Conservation (phyloP, 2,329 filamentous ascomycete species). For the Trichoderma simmonsii region DNA sequence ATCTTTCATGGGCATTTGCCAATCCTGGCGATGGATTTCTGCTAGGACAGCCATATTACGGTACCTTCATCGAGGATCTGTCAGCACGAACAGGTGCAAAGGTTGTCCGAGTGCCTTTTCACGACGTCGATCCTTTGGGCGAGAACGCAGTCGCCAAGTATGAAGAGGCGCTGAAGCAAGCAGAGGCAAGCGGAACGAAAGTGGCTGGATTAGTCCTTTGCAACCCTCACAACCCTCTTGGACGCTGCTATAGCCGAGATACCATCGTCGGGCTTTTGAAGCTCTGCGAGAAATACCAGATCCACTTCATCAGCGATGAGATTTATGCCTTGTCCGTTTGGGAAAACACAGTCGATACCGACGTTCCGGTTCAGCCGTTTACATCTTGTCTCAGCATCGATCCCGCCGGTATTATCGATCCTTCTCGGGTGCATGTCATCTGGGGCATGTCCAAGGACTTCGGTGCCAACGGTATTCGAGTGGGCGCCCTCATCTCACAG, state of each 20-base stretch:
- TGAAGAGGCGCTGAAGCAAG: constrained; percentile 40
- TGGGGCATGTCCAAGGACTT: constrained; percentile 51
- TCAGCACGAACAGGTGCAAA: constrained; percentile 38
- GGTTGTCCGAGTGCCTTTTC: constrained; percentile 44
- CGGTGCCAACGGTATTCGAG: constrained; percentile 52
- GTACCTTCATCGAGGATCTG: constrained; percentile 46
- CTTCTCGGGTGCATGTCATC: constrained; percentile 47
- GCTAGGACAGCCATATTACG: constrained; percentile 43
- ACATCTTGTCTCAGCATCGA: constrained; percentile 46
- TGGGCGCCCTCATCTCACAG: constrained; percentile 49
- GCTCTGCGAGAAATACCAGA: constrained; percentile 44
- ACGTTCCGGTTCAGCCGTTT: constrained; percentile 34
- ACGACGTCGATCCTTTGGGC: constrained; percentile 41
- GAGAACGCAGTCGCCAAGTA: constrained; percentile 41
- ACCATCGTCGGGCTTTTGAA: constrained; percentile 40
- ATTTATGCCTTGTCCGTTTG: constrained; percentile 53
- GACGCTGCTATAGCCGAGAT: constrained; percentile 42
- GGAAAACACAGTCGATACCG: constrained; percentile 34
- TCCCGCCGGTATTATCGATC: constrained; percentile 42
- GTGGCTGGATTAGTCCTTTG: constrained; percentile 48
- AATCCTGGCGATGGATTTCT: constrained; percentile 40
- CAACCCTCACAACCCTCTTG: constrained; percentile 50
- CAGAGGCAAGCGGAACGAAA: constrained; percentile 36
- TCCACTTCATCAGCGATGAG: constrained; percentile 51
- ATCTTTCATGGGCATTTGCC: constrained; percentile 37